These are phyloP conservation scores for Pittosporum tobira DNA, from an alignment of 129 eudicot genomes.

Conservation along the genomic window DNA sequence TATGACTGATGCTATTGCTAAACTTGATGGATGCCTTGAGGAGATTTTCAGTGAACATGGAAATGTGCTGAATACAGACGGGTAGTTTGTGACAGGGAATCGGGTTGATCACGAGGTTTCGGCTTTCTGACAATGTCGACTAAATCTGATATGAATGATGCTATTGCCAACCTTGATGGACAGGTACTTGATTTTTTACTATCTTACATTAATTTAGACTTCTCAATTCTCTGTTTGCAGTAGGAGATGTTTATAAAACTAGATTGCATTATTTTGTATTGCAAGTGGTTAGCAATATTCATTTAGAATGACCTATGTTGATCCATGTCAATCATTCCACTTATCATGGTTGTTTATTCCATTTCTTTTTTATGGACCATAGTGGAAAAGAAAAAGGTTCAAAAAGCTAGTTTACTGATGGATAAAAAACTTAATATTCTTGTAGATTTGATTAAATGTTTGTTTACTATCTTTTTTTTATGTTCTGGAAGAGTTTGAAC, in stretches of 20 bases:
- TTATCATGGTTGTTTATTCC: no score
- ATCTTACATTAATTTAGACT: neutral
- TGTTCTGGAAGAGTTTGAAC: slow-evolving; percentile 45
- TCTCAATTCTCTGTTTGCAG: neutral
- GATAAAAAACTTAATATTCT: neutral
- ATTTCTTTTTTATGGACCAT: neutral
- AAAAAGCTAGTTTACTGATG: no score
- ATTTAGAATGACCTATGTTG: no score
- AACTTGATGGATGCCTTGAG: slow-evolving; percentile 86
- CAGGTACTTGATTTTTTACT: slow-evolving; percentile 34
- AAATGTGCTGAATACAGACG: slow-evolving; percentile 58
- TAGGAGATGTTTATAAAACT: no score
- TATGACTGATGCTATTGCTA: slow-evolving; percentile 62
- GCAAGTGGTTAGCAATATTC: no score
- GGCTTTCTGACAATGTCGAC: slow-evolving; percentile 76
- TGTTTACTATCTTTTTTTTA: neutral
- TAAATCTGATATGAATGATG: slow-evolving; percentile 64
- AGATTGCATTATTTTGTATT: no score
- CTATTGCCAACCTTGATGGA: slow-evolving; percentile 75
- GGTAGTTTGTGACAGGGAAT: slow-evolving; percentile 66
- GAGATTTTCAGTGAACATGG: slow-evolving; percentile 80
- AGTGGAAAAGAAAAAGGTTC: no score
- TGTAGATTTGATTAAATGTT: slow-evolving; percentile 1
- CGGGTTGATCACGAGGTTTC: slow-evolving; percentile 81
- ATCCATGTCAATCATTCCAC: neutral